phyloP scores from a whole-genome alignment of 1,284 basidiomycete genomes.

The Ustilago cynodontis region DNA sequence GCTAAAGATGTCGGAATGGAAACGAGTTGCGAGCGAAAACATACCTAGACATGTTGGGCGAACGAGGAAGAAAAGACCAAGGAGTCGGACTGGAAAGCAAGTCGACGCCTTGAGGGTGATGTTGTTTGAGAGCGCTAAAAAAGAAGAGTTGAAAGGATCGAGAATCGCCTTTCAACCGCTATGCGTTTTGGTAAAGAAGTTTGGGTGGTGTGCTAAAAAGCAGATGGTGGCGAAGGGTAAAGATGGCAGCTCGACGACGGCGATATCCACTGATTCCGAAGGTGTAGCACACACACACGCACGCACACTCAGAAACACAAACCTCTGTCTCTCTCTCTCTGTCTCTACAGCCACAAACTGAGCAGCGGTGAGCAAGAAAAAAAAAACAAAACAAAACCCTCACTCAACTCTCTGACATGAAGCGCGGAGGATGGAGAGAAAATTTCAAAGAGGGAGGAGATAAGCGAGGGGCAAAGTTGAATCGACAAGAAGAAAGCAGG shows the following conservation, averaged over 20 bases:
- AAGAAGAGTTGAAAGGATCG: conserved; percentile 49
- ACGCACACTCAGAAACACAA: conserved; percentile 1
- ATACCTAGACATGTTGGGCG: conserved; percentile 64
- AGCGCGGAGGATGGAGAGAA: background rate
- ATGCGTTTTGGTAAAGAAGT: conserved; percentile 8
- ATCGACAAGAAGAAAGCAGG: background rate
- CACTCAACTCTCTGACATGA: too few species aligned
- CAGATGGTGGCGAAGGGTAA: conserved; percentile 42
- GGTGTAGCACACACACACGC: conserved; percentile 5
- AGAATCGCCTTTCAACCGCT: conserved; percentile 39
- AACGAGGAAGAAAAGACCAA: conserved; percentile 33
- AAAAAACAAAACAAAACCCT: background rate
- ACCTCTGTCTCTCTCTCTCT: too few species aligned
- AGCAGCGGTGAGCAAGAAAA: background rate
- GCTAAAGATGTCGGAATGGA: background rate
- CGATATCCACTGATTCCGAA: conserved; percentile 22
- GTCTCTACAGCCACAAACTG: background rate
- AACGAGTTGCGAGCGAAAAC: conserved; percentile 15
- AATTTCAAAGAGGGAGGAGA: too few species aligned
- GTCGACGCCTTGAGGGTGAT: conserved; percentile 54
- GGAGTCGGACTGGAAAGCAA: conserved; percentile 55
- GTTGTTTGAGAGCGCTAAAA: conserved; percentile 27
- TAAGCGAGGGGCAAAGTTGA: too few species aligned
- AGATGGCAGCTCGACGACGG: conserved; percentile 21
- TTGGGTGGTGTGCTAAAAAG: conserved; percentile 39